Evolutionary conservation across 768 basidiomycete species (phyloP), one percentile per base, ranked within the genome.

Genomic region (Mycena albidolilacea): DNA sequence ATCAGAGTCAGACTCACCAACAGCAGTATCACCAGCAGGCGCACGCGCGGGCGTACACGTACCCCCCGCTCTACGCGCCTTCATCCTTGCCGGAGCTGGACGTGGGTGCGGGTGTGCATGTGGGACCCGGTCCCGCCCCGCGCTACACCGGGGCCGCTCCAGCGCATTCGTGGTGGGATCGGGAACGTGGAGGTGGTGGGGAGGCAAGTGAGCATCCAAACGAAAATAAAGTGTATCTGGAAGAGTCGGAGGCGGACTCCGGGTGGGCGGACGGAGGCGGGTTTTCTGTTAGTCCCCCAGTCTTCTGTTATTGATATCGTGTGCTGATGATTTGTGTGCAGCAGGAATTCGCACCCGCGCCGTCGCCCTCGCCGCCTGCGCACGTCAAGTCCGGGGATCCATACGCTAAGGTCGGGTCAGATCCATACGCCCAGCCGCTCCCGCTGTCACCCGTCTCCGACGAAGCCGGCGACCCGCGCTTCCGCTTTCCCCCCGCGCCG

Each of bases 231-330:
- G 55, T 21, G 37, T 17, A 23, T 39, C 7, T 7, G 39, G 12
- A 35, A n/a, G 10, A 5, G 35, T 14, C 19, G 19, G 57, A 12
- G 11, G 70, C 1, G 81, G 77, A 76, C 79, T 80, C 62, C 77
- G 81, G 77, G 77, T 81, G 58, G 83, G 80, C 15, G 69, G 62
- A 78, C 67, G 39, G 76, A 69, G 43, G 75, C 73, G 37, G 6
- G 67, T 48, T 21, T 35, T 43, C 57, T 39, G n/a, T 23, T 9
- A 38, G 39, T 0, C 5, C 37, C 30, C 7, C 19, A 39, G 37
- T 59, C 35, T n/a, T 4, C 1, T 48, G 14, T 15, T 15, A 7
- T 7, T 50, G 17, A 15, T 15, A 15, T 15, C 48, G 17, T n/a
- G 19, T 50, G 48, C 48, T 48, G 48, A 50, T n/a, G n/a, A 3